These are phyloP conservation scores for Monosporascus sp. DNA, from an alignment of 2,329 filamentous ascomycete genomes.

Conservation along the genomic window DNA sequence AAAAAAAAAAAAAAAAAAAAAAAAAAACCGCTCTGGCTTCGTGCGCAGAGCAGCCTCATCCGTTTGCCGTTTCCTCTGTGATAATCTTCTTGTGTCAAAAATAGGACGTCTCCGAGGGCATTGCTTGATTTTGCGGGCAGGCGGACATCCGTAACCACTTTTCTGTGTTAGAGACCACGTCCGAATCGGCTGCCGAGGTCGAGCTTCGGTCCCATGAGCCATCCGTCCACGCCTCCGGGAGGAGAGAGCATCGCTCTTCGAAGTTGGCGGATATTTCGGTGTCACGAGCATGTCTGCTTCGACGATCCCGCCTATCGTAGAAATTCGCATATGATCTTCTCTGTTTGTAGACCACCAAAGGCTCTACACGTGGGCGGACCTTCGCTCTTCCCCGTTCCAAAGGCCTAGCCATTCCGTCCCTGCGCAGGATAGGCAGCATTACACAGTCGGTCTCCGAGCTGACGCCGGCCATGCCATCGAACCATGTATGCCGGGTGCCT, in stretches of 20 bases:
- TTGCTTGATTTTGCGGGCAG: too few relatives aligned
- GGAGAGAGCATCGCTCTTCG: not conserved
- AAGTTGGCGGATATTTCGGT: constrained; percentile 1
- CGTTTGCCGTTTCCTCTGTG: too few relatives aligned
- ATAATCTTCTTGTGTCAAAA: too few relatives aligned
- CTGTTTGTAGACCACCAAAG: not conserved
- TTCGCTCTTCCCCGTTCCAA: not conserved
- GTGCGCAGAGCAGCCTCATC: too few relatives aligned
- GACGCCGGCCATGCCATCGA: constrained; percentile 1
- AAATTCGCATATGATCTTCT: not conserved
- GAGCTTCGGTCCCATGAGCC: not conserved
- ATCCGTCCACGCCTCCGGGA: too few relatives aligned
- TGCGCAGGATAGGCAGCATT: not conserved
- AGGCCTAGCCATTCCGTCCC: not conserved
- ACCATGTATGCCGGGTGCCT: constrained; percentile 1
- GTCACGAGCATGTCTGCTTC: constrained; percentile 8
- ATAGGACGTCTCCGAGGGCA: too few relatives aligned
- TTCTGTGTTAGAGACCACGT: too few relatives aligned
- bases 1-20: too few relatives aligned
- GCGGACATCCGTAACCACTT: too few relatives aligned
- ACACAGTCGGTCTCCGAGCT: not conserved
- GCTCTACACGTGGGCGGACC: not conserved
- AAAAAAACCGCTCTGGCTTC: too few relatives aligned
- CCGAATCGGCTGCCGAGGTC: not conserved
- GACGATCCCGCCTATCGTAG: constrained; percentile 2